These are phyloP conservation scores for Scheffersomyces segobiensis DNA, from an alignment of 1,139 yeast species.

Conservation along the genomic window DNA sequence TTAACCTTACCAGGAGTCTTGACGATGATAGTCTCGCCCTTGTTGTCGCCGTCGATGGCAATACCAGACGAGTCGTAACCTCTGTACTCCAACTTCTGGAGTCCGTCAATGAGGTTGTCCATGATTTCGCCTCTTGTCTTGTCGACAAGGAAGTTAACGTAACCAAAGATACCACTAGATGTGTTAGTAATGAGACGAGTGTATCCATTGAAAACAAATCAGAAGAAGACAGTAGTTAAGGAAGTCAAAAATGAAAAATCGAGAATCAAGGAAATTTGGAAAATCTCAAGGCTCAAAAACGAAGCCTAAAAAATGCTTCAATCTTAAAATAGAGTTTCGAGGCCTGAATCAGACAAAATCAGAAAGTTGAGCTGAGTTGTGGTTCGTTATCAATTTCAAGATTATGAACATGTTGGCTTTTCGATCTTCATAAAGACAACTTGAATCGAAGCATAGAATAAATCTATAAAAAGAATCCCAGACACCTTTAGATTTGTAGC, in stretches of 20 bases:
- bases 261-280: neutral
- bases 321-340: neutral
- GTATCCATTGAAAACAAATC: slow-evolving; percentile 1
- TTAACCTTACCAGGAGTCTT: slow-evolving; percentile 92
- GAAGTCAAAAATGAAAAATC: neutral
- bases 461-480: neutral
- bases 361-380: too few relatives aligned
- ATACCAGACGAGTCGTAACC: slow-evolving; percentile 98
- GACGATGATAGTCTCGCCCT: slow-evolving; percentile 63
- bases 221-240: neutral
- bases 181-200: slow-evolving; percentile 16
- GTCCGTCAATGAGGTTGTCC: slow-evolving; percentile 86
- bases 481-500: neutral
- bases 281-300: too few relatives aligned
- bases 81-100: slow-evolving; percentile 92
- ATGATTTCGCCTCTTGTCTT: slow-evolving; percentile 90
- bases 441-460: neutral
- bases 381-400: neutral
- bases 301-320: too few relatives aligned
- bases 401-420: neutral
- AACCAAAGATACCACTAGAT: slow-evolving; percentile 94
- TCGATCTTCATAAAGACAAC: neutral
- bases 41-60: slow-evolving; percentile 87
- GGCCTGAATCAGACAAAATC: neutral
- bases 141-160: slow-evolving; percentile 92